A percentile compares a stretch with the other conserved stretches of the same genome.
Conservation (phyloP, 2,329 filamentous ascomycete species). For the Beauveria medogensis region DNA sequence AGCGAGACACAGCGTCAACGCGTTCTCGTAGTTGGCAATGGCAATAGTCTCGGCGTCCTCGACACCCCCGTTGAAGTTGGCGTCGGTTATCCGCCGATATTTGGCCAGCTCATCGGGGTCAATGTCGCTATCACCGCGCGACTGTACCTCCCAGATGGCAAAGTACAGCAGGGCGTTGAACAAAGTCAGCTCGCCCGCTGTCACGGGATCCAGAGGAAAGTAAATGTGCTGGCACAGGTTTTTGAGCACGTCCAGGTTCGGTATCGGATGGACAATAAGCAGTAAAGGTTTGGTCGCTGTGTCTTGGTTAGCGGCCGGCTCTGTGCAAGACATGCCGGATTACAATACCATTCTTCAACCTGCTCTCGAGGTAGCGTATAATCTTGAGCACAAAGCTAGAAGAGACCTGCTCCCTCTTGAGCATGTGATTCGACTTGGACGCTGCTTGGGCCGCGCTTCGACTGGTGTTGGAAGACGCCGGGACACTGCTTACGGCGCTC, state of each 20-base stretch:
- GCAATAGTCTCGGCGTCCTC: conserved; percentile 13
- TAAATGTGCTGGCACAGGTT: conserved; percentile 14
- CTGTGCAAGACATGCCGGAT: too few species aligned
- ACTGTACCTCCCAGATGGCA: conserved; percentile 14
- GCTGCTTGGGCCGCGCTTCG: neutral
- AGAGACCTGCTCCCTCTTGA: conserved; percentile 1
- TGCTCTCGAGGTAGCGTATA: conserved; percentile 4
- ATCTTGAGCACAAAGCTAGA: conserved; percentile 9
- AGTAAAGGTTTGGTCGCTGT: conserved; percentile 1
- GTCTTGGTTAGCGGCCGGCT: neutral
- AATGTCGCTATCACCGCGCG: conserved; percentile 7
- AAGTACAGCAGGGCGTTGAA: conserved; percentile 15
- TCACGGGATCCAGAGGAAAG: conserved; percentile 15
- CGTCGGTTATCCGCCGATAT: conserved; percentile 10
- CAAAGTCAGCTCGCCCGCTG: conserved; percentile 13
- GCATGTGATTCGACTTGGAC: neutral
- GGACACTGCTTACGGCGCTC: neutral
- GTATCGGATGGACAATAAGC: conserved; percentile 15
- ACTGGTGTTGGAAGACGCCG: neutral
- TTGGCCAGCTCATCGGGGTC: conserved; percentile 9
- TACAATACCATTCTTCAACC: neutral
- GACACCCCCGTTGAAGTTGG: conserved; percentile 13
- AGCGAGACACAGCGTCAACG: conserved; percentile 13
- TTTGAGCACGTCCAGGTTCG: conserved; percentile 13
- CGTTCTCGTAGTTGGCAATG: conserved; percentile 13